Conservation (phyloP, 208 protist species). For the Borovskyia barvae region DNA sequence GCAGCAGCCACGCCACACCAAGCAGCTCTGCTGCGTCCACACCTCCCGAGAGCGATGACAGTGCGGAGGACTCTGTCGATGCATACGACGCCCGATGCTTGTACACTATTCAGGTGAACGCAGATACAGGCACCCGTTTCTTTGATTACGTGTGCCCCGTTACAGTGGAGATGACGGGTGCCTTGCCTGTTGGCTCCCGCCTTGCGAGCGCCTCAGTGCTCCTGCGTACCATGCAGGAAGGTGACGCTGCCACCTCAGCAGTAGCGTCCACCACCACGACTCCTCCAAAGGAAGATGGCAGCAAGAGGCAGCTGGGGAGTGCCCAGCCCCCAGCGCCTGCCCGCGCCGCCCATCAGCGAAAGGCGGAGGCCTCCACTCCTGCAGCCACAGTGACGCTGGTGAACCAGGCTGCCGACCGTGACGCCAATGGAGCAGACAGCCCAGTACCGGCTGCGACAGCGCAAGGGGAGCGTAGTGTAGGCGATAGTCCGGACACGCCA, state of each 20-base stretch:
- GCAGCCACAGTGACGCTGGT: background rate
- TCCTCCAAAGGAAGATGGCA: background rate
- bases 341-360: no score
- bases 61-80: no score
- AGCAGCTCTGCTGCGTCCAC: no score
- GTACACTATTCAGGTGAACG: constrained; percentile 35
- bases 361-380: background rate
- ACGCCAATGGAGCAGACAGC: no score
- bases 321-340: background rate
- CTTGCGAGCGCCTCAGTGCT: background rate
- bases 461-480: background rate
- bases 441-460: background rate
- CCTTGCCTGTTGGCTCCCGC: constrained; percentile 14
- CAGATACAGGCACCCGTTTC: constrained; percentile 21
- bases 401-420: no score
- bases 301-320: background rate
- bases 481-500: no score
- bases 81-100: no score
- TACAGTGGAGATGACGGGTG: constrained; percentile 30
- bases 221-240: background rate
- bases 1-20: no score
- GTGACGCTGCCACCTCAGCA: background rate
- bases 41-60: no score
- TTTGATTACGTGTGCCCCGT: constrained; percentile 45
- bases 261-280: background rate